Evolutionary conservation across 371 early-diverging fungal species (phyloP).

Genomic region (Scutellospora calospora): DNA sequence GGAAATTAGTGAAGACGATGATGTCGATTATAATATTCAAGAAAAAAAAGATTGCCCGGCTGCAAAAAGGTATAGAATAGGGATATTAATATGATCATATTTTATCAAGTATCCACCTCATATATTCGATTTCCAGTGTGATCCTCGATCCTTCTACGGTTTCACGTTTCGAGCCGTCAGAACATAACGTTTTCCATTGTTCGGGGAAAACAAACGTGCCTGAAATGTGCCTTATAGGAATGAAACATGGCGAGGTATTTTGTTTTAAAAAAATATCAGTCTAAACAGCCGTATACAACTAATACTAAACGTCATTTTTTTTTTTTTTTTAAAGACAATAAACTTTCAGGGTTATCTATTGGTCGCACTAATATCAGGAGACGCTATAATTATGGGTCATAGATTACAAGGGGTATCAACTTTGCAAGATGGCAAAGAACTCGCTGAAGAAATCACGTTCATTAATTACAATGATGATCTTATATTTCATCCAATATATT

Average conservation of each 20-base stretch:
- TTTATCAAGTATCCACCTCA: too few species aligned
- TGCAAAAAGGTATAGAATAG: too few species aligned
- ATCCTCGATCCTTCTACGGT: not conserved
- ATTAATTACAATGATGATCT: not conserved
- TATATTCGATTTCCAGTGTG: too few species aligned
- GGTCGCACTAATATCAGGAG: conserved; percentile 29
- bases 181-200: conserved; percentile 21
- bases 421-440: too few species aligned
- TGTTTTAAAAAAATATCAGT: not conserved
- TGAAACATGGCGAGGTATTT: conserved; percentile 33
- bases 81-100: too few species aligned
- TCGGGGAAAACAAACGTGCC: not conserved
- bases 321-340: not conserved
- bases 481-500: conserved; percentile 36
- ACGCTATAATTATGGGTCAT: conserved; percentile 28
- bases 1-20: too few species aligned
- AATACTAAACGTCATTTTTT: not conserved
- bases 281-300: too few species aligned
- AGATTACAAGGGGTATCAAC: not conserved
- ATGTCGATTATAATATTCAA: too few species aligned
- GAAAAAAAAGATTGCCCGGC: too few species aligned
- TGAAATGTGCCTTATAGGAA: conserved; percentile 25
- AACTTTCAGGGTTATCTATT: conserved; percentile 37
- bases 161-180: conserved; percentile 13
- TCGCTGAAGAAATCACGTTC: not conserved